phyloP scores from a whole-genome alignment of 768 basidiomycete genomes.

The Trametes elegans region DNA sequence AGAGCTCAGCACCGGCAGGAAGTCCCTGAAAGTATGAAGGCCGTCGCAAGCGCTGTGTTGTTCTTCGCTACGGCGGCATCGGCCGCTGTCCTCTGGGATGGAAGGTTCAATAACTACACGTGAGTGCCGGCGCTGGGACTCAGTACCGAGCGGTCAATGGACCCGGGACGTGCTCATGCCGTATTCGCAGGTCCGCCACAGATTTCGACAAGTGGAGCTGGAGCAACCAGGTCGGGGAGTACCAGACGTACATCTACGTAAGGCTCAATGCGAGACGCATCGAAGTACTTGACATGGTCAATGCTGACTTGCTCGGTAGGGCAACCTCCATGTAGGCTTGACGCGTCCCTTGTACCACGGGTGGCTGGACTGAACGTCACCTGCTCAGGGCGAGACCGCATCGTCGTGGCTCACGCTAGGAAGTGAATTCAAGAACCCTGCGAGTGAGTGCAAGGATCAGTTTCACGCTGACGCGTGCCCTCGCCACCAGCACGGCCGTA shows the following conservation, averaged over 20 bases:
- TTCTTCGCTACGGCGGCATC: slow-evolving; percentile 20
- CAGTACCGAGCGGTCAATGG: background rate
- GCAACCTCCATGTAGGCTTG: slow-evolving; percentile 18
- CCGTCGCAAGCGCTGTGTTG: slow-evolving; percentile 16
- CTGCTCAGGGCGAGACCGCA: slow-evolving; percentile 19
- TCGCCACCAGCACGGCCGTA: too few species aligned
- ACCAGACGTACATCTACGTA: slow-evolving; percentile 35
- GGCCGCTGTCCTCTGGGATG: slow-evolving; percentile 32
- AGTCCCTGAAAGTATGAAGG: slow-evolving; percentile 20
- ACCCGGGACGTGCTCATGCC: background rate
- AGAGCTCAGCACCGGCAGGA: slow-evolving; percentile 8
- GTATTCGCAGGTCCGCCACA: slow-evolving; percentile 17
- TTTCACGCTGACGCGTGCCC: background rate
- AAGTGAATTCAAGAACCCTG: slow-evolving; percentile 31
- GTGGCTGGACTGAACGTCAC: background rate
- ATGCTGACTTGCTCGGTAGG: slow-evolving; percentile 11
- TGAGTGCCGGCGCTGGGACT: slow-evolving; percentile 12
- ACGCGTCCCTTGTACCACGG: too few species aligned
- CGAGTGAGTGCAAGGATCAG: slow-evolving; percentile 13
- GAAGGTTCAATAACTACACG: slow-evolving; percentile 28
- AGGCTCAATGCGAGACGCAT: slow-evolving; percentile 6
- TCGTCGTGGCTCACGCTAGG: slow-evolving; percentile 26
- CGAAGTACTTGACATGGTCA: slow-evolving; percentile 15
- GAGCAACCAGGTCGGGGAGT: slow-evolving; percentile 30
- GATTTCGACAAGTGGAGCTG: slow-evolving; percentile 31